phyloP scores from a whole-genome alignment of 1,139 yeast genomes.

The Ogataea hybrid region DNA sequence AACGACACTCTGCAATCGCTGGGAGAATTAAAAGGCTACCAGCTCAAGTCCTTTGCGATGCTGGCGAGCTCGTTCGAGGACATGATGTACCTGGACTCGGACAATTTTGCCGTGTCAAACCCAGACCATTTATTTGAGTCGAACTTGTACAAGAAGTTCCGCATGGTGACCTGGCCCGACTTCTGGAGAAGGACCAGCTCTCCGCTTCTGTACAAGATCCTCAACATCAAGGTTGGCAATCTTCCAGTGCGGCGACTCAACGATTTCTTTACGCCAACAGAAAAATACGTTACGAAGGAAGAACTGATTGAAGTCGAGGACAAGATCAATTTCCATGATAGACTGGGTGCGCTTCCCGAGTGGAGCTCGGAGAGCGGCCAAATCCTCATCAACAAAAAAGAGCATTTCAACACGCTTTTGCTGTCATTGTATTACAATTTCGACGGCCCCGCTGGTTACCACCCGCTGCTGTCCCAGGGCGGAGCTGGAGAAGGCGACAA shows the following conservation, averaged over 20 bases:
- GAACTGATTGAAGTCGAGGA: slow-evolving; percentile 21
- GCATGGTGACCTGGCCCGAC: slow-evolving; percentile 57
- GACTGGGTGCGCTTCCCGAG: slow-evolving; percentile 56
- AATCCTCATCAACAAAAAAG: slow-evolving; percentile 47
- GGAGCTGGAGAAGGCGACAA: slow-evolving; percentile 65
- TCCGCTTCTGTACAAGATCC: slow-evolving; percentile 53
- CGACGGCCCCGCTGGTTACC: slow-evolving; percentile 54
- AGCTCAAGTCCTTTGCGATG: slow-evolving; percentile 56
- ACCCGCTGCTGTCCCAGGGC: slow-evolving; percentile 53
- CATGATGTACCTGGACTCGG: slow-evolving; percentile 52
- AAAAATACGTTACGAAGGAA: slow-evolving; percentile 12
- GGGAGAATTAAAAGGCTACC: slow-evolving; percentile 46
- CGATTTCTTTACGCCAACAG: slow-evolving; percentile 27
- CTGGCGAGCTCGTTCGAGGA: slow-evolving; percentile 51
- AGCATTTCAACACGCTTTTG: slow-evolving; percentile 48
- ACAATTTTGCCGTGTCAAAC: slow-evolving; percentile 50
- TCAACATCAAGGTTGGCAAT: slow-evolving; percentile 40
- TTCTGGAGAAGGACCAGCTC: slow-evolving; percentile 63
- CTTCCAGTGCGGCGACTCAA: slow-evolving; percentile 30
- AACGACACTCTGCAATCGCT: slow-evolving; percentile 28
- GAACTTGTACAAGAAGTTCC: slow-evolving; percentile 32
- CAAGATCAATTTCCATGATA: slow-evolving; percentile 42
- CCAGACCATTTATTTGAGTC: slow-evolving; percentile 50
- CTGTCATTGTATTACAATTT: slow-evolving; percentile 56
- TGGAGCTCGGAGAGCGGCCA: slow-evolving; percentile 64